These are phyloP conservation scores for Debaryomycetaceae sp. DNA, from an alignment of 1,139 yeast genomes.

Conservation along the genomic window DNA sequence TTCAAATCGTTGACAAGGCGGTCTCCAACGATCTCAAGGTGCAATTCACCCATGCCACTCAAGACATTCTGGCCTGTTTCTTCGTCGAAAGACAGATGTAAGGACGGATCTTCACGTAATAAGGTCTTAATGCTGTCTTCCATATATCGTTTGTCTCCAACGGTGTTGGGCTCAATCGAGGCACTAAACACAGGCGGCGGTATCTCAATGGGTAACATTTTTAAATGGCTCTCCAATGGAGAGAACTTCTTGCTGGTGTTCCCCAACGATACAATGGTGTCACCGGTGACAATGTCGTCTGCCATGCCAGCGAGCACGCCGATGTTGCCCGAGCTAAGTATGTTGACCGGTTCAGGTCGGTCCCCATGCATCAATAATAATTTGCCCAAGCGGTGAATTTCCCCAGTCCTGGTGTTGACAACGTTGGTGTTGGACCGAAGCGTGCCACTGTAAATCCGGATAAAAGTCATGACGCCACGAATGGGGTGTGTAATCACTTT, in stretches of 20 bases:
- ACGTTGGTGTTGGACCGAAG: slow-evolving; percentile 59
- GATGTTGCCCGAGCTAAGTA: slow-evolving; percentile 71
- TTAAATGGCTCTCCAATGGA: slow-evolving; percentile 44
- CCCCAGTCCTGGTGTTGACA: slow-evolving; percentile 66
- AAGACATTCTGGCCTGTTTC: slow-evolving; percentile 84
- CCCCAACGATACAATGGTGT: slow-evolving; percentile 67
- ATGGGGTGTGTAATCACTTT: slow-evolving; percentile 84
- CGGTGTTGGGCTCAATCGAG: slow-evolving; percentile 75
- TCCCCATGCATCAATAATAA: slow-evolving; percentile 87
- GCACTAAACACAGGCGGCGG: slow-evolving; percentile 95
- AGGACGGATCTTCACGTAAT: slow-evolving; percentile 64
- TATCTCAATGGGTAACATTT: slow-evolving; percentile 69
- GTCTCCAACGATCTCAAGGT: slow-evolving; percentile 81
- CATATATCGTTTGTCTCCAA: slow-evolving; percentile 73
- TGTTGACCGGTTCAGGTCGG: slow-evolving; percentile 64
- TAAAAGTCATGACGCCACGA: slow-evolving; percentile 79
- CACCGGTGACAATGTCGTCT: slow-evolving; percentile 81
- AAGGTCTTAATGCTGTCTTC: slow-evolving; percentile 61
- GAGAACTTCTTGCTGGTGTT: slow-evolving; percentile 44
- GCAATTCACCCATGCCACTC: slow-evolving; percentile 96
- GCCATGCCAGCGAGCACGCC: slow-evolving; percentile 81
- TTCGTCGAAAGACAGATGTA: slow-evolving; percentile 49
- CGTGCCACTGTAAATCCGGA: slow-evolving; percentile 82
- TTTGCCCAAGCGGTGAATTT: slow-evolving; percentile 61
- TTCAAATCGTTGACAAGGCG: slow-evolving; percentile 74